Percentiles rank a stretch among this genome's conserved stretches.
Conservation (phyloP, 2,329 filamentous ascomycete species). For the Diaporthe amygdali region DNA sequence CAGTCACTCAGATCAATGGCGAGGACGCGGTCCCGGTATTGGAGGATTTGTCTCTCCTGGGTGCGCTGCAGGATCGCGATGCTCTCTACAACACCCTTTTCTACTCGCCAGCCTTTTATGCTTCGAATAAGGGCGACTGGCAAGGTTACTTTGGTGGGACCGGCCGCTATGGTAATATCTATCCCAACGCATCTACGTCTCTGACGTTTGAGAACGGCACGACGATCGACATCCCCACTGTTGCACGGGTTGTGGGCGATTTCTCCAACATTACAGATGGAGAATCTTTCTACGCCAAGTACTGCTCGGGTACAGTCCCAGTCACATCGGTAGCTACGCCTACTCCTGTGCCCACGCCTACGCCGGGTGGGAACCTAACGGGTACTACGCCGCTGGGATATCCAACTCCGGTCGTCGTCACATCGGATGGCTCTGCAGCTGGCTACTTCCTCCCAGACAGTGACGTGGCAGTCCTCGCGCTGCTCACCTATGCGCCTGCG, state of each 20-base stretch:
- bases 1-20: constrained; percentile 36
- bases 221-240: constrained; percentile 35
- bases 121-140: constrained; percentile 23
- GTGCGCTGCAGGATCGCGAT: constrained; percentile 44
- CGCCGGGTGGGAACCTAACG: constrained; percentile 20
- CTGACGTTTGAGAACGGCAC: constrained; percentile 47
- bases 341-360: constrained; percentile 11
- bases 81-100: constrained; percentile 48
- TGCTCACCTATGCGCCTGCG: constrained; percentile 35
- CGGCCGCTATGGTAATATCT: constrained; percentile 42
- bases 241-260: constrained; percentile 40
- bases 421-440: constrained; percentile 35
- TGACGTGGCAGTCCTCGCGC: constrained; percentile 37
- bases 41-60: constrained; percentile 35
- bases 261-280: constrained; percentile 39
- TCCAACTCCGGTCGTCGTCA: constrained; percentile 35
- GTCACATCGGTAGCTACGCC: constrained; percentile 20
- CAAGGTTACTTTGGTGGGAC: constrained; percentile 43
- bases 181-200: constrained; percentile 43
- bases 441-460: constrained; percentile 40
- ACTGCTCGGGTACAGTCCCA: constrained; percentile 26
- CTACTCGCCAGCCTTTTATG: constrained; percentile 34
- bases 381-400: constrained; percentile 30
- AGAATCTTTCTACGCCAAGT: constrained; percentile 34
- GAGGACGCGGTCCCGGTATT: constrained; percentile 35